Base-by-base conservation (phyloP, 257 asterid species). In the Verbascum thapsus region DNA sequence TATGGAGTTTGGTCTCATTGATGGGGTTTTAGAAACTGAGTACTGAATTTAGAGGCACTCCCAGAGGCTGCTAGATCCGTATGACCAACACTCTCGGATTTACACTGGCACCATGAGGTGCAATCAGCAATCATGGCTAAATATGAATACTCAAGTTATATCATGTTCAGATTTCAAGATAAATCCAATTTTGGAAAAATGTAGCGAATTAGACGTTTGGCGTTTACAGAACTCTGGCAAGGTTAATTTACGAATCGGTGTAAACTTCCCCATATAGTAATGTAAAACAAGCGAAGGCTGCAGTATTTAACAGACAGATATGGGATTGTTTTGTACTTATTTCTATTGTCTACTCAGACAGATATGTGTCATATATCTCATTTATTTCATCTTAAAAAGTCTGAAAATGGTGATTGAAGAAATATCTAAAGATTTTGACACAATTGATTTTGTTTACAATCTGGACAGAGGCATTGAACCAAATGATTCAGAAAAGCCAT, bases 1-100 rank as follows among this genome's bases (percentile, higher is more conserved):
- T 43, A 67, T 89, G 83, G 99, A 92, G 64, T 92, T 92, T 16
- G 99, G 97, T 68, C 94, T 92, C 56, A 78, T 92, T 53, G 99
- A 92, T 65, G 97, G 95, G 64, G 76, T 87, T 64, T 42, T 89
- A 69, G 97, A 87, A 80, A 92, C 99, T 4, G 94, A 85, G 66
- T 89, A 89, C 76, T 92, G 65, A 80, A 20, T 12, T 34, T 11
- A 16, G 50, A 17, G 64, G 53, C 43, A 34, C 47, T 16, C 50
- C 47, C 34, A 15, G 5, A 47, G 22, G 60, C 52, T 50, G n/a
- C 23, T 16, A 39, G 19, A 61, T 22, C 54, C 52, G 6, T 44
- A 7, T 5, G 3, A 26, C n/a, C 18, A 47, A 11, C 53, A 23
- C 30, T 43, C 51, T 13, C 39, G 6, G 32, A 12, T 43, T n/a